Conservation (phyloP, 169 alveolate genomes). For the Perkinsus olseni region DNA sequence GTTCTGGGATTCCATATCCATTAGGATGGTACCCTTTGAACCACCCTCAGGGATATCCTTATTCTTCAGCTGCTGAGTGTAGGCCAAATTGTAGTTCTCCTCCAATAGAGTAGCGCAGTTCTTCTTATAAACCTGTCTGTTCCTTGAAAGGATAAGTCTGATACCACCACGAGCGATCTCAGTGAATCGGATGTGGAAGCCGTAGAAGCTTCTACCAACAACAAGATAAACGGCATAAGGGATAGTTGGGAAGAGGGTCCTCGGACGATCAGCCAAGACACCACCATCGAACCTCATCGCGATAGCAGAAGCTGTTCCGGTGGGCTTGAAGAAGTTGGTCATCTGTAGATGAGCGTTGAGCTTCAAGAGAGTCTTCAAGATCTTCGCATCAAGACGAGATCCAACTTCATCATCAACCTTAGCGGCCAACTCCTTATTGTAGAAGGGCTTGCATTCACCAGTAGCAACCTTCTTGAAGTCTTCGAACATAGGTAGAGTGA, state of each 20-base stretch:
- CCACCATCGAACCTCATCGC: slow-evolving; percentile 10
- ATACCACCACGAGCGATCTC: slow-evolving; percentile 68
- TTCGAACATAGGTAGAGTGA: slow-evolving; percentile 8
- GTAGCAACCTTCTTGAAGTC: background rate
- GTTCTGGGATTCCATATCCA: slow-evolving; percentile 24
- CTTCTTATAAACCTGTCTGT: slow-evolving; percentile 50
- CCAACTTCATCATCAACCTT: background rate
- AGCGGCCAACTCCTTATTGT: background rate
- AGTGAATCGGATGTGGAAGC: slow-evolving; percentile 63
- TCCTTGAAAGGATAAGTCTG: slow-evolving; percentile 53
- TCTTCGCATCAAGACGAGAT: background rate
- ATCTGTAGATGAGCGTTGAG: slow-evolving; percentile 19
- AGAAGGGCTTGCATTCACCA: background rate
- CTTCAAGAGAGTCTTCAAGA: background rate
- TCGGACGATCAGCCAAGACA: background rate
- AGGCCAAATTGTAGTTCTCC: slow-evolving; percentile 66
- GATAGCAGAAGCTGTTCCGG: slow-evolving; percentile 18
- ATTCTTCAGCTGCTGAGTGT: slow-evolving; percentile 61
- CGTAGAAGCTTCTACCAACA: slow-evolving; percentile 59
- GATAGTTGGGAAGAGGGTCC: slow-evolving; percentile 26
- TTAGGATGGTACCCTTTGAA: slow-evolving; percentile 55
- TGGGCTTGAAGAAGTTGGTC: slow-evolving; percentile 27
- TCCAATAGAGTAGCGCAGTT: slow-evolving; percentile 58
- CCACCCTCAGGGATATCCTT: slow-evolving; percentile 72
- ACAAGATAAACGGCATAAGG: slow-evolving; percentile 55